Base-by-base conservation (phyloP, 371 early-diverging fungal species). In the Ordospora pajunii region DNA sequence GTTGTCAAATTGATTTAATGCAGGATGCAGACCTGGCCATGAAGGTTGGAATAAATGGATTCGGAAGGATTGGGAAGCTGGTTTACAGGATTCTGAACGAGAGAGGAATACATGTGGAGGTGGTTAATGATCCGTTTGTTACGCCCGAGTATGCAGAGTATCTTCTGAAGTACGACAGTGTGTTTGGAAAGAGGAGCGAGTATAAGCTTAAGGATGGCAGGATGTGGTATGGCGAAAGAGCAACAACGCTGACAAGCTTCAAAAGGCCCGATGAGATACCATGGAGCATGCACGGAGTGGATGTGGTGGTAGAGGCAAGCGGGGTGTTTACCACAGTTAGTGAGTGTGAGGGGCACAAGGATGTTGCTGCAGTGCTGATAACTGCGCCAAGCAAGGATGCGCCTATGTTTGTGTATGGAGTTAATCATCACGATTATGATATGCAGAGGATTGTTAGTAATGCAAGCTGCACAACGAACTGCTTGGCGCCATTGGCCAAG, bases 401-500 rank as follows among this genome's bases (percentile, higher is more conserved):
- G 22, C 88, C 89, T 48, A 90, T 89, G 89, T 89, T 86, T 83
- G 89, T 89, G 62, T 84, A 84, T 75, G 90, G 89, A 21, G 96
- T 97, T 87, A 97, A 97, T 89, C 87, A 90, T 67, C 90, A 90
- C 43, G 86, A 89, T 78, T 95, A 95, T 89, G 87, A 90, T 73
- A 87, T 87, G 74, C 88, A 90, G 85, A 87, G 88, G 62, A 88
- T 96, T 80, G 88, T 97, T 76, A 93, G 94, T 77, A 97, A 96
- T 88, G 97, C 99, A 62, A 94, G 95, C 62, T 98, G 99, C 90
- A 98, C 99, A 78, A 98, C 99, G 84, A 96, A 97, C 90, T 97
- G 99, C 87, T 87, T 98, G 53, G 97, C 97, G 43, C 97, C 99
- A 37, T 87, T 98, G 52, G 96, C 92, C 82, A 96, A 97, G 88